These are phyloP conservation scores for Pyrenophora graminea DNA, from an alignment of 2,329 filamentous ascomycete species.

Conservation along the genomic window DNA sequence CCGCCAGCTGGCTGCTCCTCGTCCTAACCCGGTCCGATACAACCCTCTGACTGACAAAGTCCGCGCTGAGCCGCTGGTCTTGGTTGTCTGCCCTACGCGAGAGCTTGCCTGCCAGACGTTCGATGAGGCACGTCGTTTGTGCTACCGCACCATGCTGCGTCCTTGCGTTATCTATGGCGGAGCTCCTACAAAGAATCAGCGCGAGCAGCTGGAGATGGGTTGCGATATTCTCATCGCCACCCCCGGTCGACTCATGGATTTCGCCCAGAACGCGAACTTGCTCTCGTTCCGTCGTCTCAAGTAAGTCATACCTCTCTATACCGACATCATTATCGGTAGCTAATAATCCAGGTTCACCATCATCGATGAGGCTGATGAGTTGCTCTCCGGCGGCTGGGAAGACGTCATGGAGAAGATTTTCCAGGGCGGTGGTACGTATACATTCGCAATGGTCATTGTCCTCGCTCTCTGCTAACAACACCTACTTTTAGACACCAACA, in stretches of 20 bases:
- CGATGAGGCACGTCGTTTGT: slow-evolving; percentile 88
- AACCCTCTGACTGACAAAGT: slow-evolving; percentile 57
- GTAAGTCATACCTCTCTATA: slow-evolving; percentile 53
- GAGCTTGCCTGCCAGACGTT: slow-evolving; percentile 95
- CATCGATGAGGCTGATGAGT: slow-evolving; percentile 92
- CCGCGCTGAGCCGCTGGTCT: slow-evolving; percentile 82
- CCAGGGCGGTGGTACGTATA: slow-evolving; percentile 71
- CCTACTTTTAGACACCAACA: slow-evolving; percentile 65
- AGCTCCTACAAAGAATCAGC: slow-evolving; percentile 70
- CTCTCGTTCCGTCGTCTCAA: slow-evolving; percentile 76
- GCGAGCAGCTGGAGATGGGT: slow-evolving; percentile 74
- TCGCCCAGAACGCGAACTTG: slow-evolving; percentile 72
- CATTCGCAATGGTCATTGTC: slow-evolving; percentile 13
- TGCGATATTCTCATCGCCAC: slow-evolving; percentile 90
- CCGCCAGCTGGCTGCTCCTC: slow-evolving; percentile 79
- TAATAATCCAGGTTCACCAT: slow-evolving; percentile 26
- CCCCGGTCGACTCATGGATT: slow-evolving; percentile 82
- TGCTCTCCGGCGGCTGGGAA: slow-evolving; percentile 80
- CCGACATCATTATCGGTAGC: slow-evolving; percentile 1
- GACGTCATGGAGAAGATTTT: slow-evolving; percentile 76
- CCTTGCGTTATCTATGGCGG: slow-evolving; percentile 91
- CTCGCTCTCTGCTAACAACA: slow-evolving; percentile 12
- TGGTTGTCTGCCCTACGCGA: slow-evolving; percentile 83
- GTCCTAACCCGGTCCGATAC: slow-evolving; percentile 67
- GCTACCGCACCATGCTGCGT: slow-evolving; percentile 92